phyloP scores from a whole-genome alignment of 2,329 filamentous ascomycete species.

The Pseudogymnoascus sp. region DNA sequence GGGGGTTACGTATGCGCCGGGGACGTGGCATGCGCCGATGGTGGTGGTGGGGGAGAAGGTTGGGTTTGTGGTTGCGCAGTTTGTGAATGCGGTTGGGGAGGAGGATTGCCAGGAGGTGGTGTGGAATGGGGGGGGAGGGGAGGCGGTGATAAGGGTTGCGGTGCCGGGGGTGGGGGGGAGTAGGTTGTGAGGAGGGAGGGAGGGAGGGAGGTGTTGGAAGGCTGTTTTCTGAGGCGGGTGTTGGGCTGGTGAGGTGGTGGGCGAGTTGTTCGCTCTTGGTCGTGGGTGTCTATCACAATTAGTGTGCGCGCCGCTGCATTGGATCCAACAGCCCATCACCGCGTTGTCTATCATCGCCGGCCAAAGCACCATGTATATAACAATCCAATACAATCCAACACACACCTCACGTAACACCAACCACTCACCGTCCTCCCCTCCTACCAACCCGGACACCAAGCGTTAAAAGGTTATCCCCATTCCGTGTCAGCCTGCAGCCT shows the following conservation, averaged over 20 bases:
- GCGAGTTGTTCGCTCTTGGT: background rate
- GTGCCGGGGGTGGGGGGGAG: constrained; percentile 14
- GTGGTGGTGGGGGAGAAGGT: constrained; percentile 63
- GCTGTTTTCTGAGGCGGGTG: background rate
- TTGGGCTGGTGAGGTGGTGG: background rate
- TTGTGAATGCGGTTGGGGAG: constrained; percentile 66
- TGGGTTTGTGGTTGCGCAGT: constrained; percentile 86
- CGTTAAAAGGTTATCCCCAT: background rate
- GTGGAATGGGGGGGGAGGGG: constrained; percentile 11
- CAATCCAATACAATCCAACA: background rate
- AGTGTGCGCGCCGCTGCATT: background rate
- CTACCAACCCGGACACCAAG: background rate
- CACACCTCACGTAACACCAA: background rate
- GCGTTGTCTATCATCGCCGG: background rate
- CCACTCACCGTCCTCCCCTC: background rate
- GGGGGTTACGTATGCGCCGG: constrained; percentile 84
- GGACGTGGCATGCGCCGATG: constrained; percentile 97
- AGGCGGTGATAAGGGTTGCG: constrained; percentile 15
- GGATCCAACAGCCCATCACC: background rate
- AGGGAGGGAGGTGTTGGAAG: background rate
- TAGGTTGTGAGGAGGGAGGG: background rate
- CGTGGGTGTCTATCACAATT: background rate
- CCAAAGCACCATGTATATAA: background rate
- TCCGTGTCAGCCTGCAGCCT: background rate
- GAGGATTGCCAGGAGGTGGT: constrained; percentile 85